Evolutionary conservation across 2,329 filamentous ascomycete species (phyloP).

Genomic region (Microdochium nivale): DNA sequence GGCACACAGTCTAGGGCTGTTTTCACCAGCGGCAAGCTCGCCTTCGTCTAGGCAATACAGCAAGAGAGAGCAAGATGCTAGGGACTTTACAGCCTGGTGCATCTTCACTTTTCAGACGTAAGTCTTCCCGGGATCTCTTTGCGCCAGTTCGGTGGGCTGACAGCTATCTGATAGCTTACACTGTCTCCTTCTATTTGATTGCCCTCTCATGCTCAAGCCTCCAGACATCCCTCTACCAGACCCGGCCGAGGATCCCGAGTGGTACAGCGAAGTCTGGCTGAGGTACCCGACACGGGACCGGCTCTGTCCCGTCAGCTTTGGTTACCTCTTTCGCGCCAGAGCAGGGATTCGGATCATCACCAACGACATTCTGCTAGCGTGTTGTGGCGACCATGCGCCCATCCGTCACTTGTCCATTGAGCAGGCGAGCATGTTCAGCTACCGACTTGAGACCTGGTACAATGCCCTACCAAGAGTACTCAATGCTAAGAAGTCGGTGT

Average conservation of each 20-base stretch:
- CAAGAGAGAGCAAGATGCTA: conserved; percentile 11
- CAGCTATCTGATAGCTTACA: conserved; percentile 9
- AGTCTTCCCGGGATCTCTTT: not conserved
- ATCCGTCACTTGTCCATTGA: conserved; percentile 5
- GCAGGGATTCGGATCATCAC: conserved; percentile 17
- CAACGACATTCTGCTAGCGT: conserved; percentile 13
- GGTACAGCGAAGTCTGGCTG: conserved; percentile 22
- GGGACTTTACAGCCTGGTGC: conserved; percentile 23
- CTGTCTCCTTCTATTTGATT: conserved; percentile 12
- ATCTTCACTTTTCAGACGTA: conserved; percentile 24
- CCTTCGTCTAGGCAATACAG: conserved; percentile 2
- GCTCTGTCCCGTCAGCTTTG: conserved; percentile 14
- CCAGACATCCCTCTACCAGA: conserved; percentile 17
- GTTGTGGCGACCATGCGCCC: conserved; percentile 8
- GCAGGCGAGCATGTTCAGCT: conserved; percentile 13
- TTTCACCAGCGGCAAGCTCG: conserved; percentile 5
- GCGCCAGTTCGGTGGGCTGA: not conserved
- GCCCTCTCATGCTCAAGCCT: conserved; percentile 13
- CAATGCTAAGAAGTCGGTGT: not conserved
- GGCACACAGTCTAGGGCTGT: conserved; percentile 22
- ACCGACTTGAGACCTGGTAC: conserved; percentile 8
- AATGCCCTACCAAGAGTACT: not conserved
- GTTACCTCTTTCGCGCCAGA: conserved; percentile 16
- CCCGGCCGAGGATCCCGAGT: conserved; percentile 14
- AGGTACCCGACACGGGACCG: conserved; percentile 15